phyloP scores from a whole-genome alignment of 2,329 filamentous ascomycete species.

The Pseudogymnoascus sp. region DNA sequence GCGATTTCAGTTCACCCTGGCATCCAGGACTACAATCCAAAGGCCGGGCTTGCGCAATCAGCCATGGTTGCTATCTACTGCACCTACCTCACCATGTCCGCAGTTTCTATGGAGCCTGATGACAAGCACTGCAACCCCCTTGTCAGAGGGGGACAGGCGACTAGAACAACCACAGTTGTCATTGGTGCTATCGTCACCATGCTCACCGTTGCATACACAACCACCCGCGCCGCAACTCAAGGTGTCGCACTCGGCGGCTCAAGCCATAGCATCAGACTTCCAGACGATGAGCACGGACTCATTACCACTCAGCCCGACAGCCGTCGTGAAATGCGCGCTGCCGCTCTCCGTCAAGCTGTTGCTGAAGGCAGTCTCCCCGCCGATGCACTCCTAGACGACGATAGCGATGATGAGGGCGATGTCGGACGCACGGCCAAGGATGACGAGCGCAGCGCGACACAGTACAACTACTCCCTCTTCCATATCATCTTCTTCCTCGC shows the following conservation, averaged over 20 bases:
- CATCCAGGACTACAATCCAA: constrained; percentile 85
- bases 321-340: constrained; percentile 85
- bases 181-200: constrained; percentile 94
- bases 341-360: constrained; percentile 83
- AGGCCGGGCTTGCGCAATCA: constrained; percentile 91
- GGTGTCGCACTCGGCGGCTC: constrained; percentile 65
- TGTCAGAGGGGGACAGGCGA: constrained; percentile 70
- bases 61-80: constrained; percentile 97
- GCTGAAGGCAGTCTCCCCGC: constrained; percentile 89
- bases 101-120: constrained; percentile 97
- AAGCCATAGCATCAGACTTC: constrained; percentile 52
- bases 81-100: constrained; percentile 96
- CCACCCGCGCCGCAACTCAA: constrained; percentile 90
- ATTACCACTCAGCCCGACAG: constrained; percentile 74
- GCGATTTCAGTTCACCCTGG: constrained; percentile 81
- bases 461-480: constrained; percentile 95
- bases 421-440: constrained; percentile 60
- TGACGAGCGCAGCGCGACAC: constrained; percentile 80
- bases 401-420: constrained; percentile 57
- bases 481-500: constrained; percentile 97
- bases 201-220: constrained; percentile 94
- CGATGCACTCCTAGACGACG: constrained; percentile 70
- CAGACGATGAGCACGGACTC: constrained; percentile 76
- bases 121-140: constrained; percentile 91
- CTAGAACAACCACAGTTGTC: constrained; percentile 81